Base-by-base conservation (phyloP, 495 filamentous ascomycete genomes). In the Annulohypoxylon moriforme region DNA sequence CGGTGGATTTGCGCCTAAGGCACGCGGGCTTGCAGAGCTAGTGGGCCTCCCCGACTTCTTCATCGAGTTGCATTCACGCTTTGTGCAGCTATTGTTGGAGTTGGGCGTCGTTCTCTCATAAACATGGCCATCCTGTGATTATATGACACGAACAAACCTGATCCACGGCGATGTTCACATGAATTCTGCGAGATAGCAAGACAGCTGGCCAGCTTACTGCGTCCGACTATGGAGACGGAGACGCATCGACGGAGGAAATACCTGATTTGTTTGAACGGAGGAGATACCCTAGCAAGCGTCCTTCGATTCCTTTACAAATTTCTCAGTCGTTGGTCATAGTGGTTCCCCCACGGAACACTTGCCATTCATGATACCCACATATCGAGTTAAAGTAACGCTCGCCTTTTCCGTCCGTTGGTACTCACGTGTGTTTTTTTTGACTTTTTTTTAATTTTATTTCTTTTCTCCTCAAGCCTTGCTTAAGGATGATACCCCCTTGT, bases 21-120 rank as follows among this genome's bases (percentile, higher is more conserved):
- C 91, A 22, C 88, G 92, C 64, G 93, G 92, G 33, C 80, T 98
- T 52, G 91, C 92, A 0, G 94, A 98, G 79, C 88, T 98, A 55
- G 90, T 94, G 14, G 94, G 94, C 29, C 85, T 92, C 62, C 92
- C 93, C 25, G 90, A 93, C 77, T 91, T 98, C 71, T 98, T 98
- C 77, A 89, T 97, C 31, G 89, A 96, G 79, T 79, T 97, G 40
- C 94, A 98, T 80, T 86, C 88, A 24, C 81, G 87, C 36, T 97
- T 98, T 77, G 91, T 94, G 14, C 85, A 86, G 53, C 79, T 96
- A 38, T 76, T 96, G 61, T 84, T 91, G 46, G 88, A 92, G 72
- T 77, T 95, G 38, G 88, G 89, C 0, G 82, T 85, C 40, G 76
- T 82, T 27, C 68, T 85, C 8, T 78, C 81, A 10, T 85, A 63